A percentile compares a stretch with the other conserved stretches of the same genome.
These are phyloP conservation scores for Gentiana macrophylla DNA, from an alignment of 257 asterid genomes.

Conservation along the genomic window DNA sequence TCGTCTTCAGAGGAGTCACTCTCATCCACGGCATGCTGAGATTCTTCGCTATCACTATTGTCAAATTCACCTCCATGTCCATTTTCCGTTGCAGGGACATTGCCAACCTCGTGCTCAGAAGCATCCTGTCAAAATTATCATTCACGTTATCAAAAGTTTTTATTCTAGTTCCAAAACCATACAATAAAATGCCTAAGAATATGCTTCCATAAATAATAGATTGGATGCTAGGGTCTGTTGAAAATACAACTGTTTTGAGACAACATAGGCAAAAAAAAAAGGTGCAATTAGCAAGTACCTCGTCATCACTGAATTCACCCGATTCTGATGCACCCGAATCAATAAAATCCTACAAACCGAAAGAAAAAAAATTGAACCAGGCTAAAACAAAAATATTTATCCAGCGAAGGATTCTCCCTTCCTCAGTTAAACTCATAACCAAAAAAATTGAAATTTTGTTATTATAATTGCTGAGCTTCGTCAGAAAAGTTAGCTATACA, in stretches of 20 bases:
- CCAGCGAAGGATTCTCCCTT: no score
- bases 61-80: slow-evolving; percentile 16
- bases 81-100: neutral
- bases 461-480: no score
- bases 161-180: neutral
- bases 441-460: no score
- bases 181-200: neutral
- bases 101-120: slow-evolving; percentile 10
- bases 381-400: no score
- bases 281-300: slow-evolving; percentile 35
- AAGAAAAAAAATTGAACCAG: neutral
- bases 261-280: neutral
- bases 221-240: neutral
- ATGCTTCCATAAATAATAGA: neutral
- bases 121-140: slow-evolving; percentile 37
- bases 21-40: slow-evolving; percentile 11
- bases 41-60: slow-evolving; percentile 18
- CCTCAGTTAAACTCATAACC: no score
- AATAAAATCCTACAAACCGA: slow-evolving; percentile 26
- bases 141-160: neutral
- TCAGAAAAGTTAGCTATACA: no score
- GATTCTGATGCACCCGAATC: slow-evolving; percentile 34
- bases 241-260: neutral
- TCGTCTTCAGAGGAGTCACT: slow-evolving; percentile 29
- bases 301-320: slow-evolving; percentile 33